phyloP scores from a whole-genome alignment of 2,329 filamentous ascomycete species.

The Beauveria bassiana region DNA sequence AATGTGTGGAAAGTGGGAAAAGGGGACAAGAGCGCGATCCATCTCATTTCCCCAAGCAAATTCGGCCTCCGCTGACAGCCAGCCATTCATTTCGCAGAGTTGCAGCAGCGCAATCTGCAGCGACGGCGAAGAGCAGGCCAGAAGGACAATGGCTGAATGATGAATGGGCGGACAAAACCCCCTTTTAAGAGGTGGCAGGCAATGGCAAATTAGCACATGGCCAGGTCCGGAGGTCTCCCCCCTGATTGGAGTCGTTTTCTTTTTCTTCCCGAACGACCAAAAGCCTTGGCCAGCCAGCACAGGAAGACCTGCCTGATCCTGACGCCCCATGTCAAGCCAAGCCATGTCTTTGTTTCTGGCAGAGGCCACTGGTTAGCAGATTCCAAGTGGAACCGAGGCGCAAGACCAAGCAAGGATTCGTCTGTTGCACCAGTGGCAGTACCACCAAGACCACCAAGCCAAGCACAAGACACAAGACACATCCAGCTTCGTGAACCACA shows the following conservation, averaged over 20 bases:
- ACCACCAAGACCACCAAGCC: too few species aligned
- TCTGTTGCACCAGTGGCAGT: background rate
- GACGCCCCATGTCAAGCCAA: background rate
- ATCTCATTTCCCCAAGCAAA: conserved; percentile 10
- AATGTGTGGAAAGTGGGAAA: background rate
- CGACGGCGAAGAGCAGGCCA: background rate
- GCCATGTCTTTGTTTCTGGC: conserved; percentile 5
- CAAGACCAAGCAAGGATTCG: conserved; percentile 6
- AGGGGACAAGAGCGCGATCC: conserved; percentile 5
- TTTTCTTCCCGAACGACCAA: background rate
- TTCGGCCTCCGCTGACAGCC: background rate
- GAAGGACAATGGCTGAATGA: too few species aligned
- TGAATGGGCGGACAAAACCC: background rate
- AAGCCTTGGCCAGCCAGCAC: background rate
- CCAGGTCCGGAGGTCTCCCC: background rate
- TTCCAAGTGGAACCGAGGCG: background rate
- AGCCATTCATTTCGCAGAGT: conserved; percentile 8
- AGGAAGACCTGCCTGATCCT: background rate
- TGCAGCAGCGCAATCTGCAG: conserved; percentile 6
- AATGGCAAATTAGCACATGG: conserved; percentile 5
- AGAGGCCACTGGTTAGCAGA: background rate
- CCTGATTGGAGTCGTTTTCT: background rate
- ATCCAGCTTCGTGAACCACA: conserved; percentile 1
- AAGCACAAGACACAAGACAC: too few species aligned
- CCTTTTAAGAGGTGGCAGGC: conserved; percentile 5